These are phyloP conservation scores for Apophysomyces variabilis DNA, from an alignment of 371 early-diverging fungal species.

Conservation along the genomic window DNA sequence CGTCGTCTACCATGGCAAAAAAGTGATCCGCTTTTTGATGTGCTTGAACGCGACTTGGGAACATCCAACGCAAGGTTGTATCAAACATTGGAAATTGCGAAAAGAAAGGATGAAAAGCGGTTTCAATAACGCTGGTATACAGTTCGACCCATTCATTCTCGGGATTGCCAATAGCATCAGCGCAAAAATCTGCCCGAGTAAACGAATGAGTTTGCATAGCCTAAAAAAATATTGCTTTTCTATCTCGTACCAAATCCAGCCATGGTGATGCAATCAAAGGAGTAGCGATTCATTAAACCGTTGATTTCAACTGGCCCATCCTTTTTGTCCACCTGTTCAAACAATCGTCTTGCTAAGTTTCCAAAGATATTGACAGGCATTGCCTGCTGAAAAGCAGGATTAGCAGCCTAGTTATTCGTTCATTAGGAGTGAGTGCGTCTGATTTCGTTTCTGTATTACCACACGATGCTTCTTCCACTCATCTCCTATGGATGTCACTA, in stretches of 20 bases:
- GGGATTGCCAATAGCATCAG: conserved; percentile 21
- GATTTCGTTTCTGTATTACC: conserved; percentile 4
- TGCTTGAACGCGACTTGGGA: conserved; percentile 34
- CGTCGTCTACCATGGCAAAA: conserved; percentile 36
- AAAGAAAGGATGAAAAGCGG: conserved; percentile 37
- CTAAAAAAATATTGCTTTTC: not conserved
- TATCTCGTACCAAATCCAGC: conserved; percentile 12
- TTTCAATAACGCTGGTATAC: conserved; percentile 19
- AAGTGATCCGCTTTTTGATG: conserved; percentile 27
- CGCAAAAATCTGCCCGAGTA: conserved; percentile 11
- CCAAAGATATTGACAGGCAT: conserved; percentile 18
- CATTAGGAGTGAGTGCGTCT: not conserved
- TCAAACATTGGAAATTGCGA: conserved; percentile 53
- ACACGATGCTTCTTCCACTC: conserved; percentile 35
- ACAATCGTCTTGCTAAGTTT: not conserved
- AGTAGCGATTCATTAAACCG: not conserved
- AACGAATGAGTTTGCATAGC: not conserved
- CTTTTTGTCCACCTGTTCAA: not conserved
- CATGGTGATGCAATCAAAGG: conserved; percentile 10
- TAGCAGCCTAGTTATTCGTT: conserved; percentile 1
- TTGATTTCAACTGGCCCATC: not conserved
- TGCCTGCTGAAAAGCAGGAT: conserved; percentile 13
- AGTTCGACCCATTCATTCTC: conserved; percentile 19
- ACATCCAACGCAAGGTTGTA: conserved; percentile 23
- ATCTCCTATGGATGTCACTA: conserved; percentile 19